phyloP scores from a whole-genome alignment of 768 basidiomycete genomes.

The Mycena rebaudengoi region DNA sequence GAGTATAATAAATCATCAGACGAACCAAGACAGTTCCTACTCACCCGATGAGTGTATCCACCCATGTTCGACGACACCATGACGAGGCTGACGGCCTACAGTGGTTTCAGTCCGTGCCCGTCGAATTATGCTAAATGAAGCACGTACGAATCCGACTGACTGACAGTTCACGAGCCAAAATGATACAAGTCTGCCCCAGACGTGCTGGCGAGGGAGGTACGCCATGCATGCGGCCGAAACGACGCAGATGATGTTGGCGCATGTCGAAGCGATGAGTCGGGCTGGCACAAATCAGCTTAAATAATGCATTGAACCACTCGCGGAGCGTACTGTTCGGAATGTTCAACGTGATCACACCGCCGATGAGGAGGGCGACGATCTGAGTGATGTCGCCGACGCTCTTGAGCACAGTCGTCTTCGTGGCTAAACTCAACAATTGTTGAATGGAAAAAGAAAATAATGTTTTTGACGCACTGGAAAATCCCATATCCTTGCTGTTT shows the following conservation, averaged over 20 bases:
- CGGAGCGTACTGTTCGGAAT: constrained; percentile 22
- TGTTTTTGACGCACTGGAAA: constrained; percentile 16
- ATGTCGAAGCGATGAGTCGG: constrained; percentile 24
- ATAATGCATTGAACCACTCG: too few relatives aligned
- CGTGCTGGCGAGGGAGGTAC: constrained; percentile 28
- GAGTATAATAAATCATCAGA: neutral
- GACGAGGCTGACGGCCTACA: constrained; percentile 25
- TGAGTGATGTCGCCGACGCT: constrained; percentile 29
- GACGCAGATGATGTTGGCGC: constrained; percentile 30
- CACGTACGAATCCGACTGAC: constrained; percentile 28
- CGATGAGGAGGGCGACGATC: constrained; percentile 28
- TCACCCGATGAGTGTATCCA: constrained; percentile 29
- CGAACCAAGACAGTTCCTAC: neutral
- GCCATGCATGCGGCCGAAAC: constrained; percentile 28
- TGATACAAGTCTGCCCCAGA: constrained; percentile 28
- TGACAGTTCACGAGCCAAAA: constrained; percentile 32
- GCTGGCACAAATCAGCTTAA: neutral
- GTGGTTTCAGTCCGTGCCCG: neutral
- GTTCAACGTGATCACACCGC: constrained; percentile 28
- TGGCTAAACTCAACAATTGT: neutral
- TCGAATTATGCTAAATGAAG: neutral
- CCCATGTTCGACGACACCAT: constrained; percentile 34
- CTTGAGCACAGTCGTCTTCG: constrained; percentile 30
- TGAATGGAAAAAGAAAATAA: too few relatives aligned
- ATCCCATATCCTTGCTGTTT: constrained; percentile 26